Base-by-base conservation (phyloP, 2,329 filamentous ascomycete genomes). In the Epichloe uncinata region DNA sequence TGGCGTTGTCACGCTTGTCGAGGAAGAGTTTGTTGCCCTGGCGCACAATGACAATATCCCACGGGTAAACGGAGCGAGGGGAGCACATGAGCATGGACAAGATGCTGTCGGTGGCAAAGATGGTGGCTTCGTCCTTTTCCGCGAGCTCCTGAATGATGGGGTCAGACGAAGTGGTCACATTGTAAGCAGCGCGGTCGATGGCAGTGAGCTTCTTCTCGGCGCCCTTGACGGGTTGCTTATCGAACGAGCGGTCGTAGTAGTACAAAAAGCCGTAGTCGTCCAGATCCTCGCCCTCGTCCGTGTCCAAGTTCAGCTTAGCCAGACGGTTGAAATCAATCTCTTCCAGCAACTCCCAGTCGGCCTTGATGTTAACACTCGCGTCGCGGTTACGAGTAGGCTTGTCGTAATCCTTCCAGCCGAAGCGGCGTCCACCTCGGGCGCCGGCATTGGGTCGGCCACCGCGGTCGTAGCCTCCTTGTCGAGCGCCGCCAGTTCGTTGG, bases 1-100 rank as follows among this genome's bases (percentile, higher is more conserved):
- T 87, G 52, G 90, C 89, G 62, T 90, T 91, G 54, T 96, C 90
- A 57, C 93, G 87, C 82, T 98, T 98, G 78, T 98, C 93, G 57
- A 98, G 82, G 81, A 89, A 98, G 69, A 98, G 82, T 80, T 96
- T 96, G 81, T 90, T 87, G 68, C 86, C 88, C 68, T 94, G 88
- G 68, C 87, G 84, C 55, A 88, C 76, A 63, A 98, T 94, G 65
- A 98, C 85, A 61, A 98, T 84, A 69, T 98, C 93, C 93, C 93
- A 98, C 42, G 90, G 90, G 75, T 97, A 97, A 55, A 98, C 87
- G 51, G 88, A 95, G 62, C 94, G 87, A 52, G 93, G 87, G 47
- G 93, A 83, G 72, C 93, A 98, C 93, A 98, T 98, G 61, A 98
- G 84, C 89, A 96, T 97, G 57, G 91, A 97, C 53, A 98, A 81